A percentile compares a stretch with the other conserved stretches of the same genome.
phyloP scores from a whole-genome alignment of 345 rosid genomes.

The Carallia brachiata region DNA sequence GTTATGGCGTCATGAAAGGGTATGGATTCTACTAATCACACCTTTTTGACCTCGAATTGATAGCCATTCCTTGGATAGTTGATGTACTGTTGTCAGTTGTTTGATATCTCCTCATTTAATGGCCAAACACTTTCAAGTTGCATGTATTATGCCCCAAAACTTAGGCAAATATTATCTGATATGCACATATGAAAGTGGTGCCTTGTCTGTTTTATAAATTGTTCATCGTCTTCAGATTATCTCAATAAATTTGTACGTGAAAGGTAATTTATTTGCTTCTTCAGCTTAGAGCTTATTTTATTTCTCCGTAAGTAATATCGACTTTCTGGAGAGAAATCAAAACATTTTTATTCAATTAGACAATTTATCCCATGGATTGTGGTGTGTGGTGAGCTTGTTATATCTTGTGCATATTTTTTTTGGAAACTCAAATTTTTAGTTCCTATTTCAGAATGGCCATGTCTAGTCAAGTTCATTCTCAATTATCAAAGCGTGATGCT shows the following conservation, averaged over 20 bases:
- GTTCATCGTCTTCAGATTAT: not conserved
- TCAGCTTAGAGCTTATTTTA: too few species aligned
- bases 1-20: conserved; percentile 93
- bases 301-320: too few species aligned
- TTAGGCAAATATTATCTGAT: not conserved
- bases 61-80: not conserved
- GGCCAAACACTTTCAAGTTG: conserved; percentile 1
- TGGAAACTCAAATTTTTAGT: conserved; percentile 17
- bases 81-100: not conserved
- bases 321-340: too few species aligned
- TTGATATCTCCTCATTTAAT: not conserved
- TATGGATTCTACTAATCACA: conserved; percentile 12
- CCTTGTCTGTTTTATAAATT: not conserved
- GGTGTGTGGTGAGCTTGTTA: not conserved
- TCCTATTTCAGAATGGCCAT: conserved; percentile 70
- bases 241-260: not conserved
- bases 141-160: not conserved
- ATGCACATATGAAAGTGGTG: not conserved
- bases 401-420: conserved; percentile 6
- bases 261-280: not conserved
- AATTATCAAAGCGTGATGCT: conserved; percentile 65
- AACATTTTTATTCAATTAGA: not conserved
- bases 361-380: not conserved
- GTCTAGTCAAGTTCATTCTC: conserved; percentile 79
- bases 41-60: not conserved